Conservation (phyloP, 2,329 filamentous ascomycete genomes). For the Hypoxylon sp. region DNA sequence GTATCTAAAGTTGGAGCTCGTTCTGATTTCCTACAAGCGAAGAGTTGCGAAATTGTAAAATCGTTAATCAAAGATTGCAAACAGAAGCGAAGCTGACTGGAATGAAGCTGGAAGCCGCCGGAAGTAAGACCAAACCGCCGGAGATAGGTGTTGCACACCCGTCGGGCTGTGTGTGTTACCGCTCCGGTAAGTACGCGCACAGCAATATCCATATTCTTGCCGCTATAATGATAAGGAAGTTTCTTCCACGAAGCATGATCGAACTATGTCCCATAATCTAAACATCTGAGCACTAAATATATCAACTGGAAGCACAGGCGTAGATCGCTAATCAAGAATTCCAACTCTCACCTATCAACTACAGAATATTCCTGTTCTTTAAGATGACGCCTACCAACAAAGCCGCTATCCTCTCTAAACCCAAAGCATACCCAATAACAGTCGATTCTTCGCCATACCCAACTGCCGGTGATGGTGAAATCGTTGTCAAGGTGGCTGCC, state of each 20-base stretch:
- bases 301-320: neutral
- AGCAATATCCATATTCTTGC: neutral
- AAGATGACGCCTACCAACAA: slow-evolving; percentile 48
- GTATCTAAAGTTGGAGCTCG: no score
- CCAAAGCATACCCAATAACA: slow-evolving; percentile 37
- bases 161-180: slow-evolving; percentile 21
- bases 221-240: neutral
- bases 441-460: slow-evolving; percentile 40
- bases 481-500: slow-evolving; percentile 53
- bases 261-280: neutral
- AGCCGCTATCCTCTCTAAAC: slow-evolving; percentile 42
- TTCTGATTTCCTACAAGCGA: no score
- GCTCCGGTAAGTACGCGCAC: slow-evolving; percentile 1
- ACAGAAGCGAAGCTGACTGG: neutral
- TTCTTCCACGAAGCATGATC: neutral
- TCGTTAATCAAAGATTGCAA: no score
- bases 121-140: neutral
- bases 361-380: neutral
- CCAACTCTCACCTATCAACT: neutral
- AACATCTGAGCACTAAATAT: neutral
- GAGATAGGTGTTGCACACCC: slow-evolving; percentile 2
- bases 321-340: neutral
- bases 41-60: no score
- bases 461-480: slow-evolving; percentile 35
- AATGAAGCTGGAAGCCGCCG: neutral